Evolutionary conservation across 441 rosid species (phyloP).

Genomic region (Gossypium gossypioides): DNA sequence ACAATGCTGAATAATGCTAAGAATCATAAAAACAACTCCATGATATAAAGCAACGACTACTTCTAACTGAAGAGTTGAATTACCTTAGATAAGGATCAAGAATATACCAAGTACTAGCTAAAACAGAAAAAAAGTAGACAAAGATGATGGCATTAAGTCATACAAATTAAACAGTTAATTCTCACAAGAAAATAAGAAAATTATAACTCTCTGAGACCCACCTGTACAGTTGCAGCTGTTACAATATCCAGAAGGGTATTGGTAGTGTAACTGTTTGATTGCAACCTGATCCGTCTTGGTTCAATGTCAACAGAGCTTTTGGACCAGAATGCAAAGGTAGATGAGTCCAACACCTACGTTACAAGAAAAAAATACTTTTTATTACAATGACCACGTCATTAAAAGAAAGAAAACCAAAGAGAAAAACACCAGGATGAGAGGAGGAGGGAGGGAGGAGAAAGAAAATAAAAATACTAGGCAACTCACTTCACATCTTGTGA

Average conservation of each 20-base stretch:
- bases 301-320: constrained; percentile 88
- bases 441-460: neutral
- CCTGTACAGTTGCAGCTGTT: constrained; percentile 98
- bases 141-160: neutral
- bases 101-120: neutral
- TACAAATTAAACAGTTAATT: neutral
- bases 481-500: constrained; percentile 87
- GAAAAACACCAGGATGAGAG: neutral
- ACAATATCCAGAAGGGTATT: constrained; percentile 80
- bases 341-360: constrained; percentile 59
- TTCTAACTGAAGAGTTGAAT: neutral
- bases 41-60: neutral
- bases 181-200: neutral
- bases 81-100: neutral
- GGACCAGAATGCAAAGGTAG: constrained; percentile 91
- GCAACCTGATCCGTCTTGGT: constrained; percentile 84
- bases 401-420: neutral
- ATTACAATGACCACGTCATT: neutral
- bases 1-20: neutral
- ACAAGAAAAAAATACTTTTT: constrained; percentile 10
- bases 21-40: neutral
- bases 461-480: neutral
- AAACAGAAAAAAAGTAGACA: neutral
- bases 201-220: constrained; percentile 11
- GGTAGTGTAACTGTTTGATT: constrained; percentile 81